Conservation (phyloP, 768 basidiomycete species). For the Tricholoma furcatifolium region DNA sequence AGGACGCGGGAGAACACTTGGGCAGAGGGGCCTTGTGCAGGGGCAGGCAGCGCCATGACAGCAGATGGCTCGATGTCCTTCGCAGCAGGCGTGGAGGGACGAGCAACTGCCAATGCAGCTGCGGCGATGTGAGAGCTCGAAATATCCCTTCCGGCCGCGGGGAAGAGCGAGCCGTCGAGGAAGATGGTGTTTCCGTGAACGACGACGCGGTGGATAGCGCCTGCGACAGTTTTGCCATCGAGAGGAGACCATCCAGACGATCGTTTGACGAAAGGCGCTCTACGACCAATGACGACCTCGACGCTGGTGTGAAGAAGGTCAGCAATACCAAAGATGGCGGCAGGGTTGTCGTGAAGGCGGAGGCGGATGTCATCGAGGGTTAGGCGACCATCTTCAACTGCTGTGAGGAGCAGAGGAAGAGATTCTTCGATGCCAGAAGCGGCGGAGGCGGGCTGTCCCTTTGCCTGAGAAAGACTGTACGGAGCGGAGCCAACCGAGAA, state of each 20-base stretch:
- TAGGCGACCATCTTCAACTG: conserved; percentile 76
- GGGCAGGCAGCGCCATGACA: conserved; percentile 27
- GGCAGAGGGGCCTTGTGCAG: conserved; percentile 30
- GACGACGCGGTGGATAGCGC: conserved; percentile 87
- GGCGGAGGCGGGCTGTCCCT: conserved; percentile 58
- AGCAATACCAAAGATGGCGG: conserved; percentile 86
- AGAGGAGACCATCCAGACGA: conserved; percentile 81
- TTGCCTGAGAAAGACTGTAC: conserved; percentile 66
- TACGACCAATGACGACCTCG: conserved; percentile 88
- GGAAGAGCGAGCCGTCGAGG: conserved; percentile 77
- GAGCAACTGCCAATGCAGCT: conserved; percentile 3
- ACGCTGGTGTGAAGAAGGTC: conserved; percentile 86
- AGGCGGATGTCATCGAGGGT: conserved; percentile 78
- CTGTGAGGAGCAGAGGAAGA: conserved; percentile 83
- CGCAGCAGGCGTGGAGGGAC: conserved; percentile 23
- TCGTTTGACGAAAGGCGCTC: conserved; percentile 50
- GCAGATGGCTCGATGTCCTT: conserved; percentile 29
- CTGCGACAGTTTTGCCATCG: conserved; percentile 56
- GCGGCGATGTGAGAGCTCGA: conserved; percentile 51
- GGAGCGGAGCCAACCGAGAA: conserved; percentile 91
- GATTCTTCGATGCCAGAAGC: conserved; percentile 86
- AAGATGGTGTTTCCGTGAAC: conserved; percentile 86
- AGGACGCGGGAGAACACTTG: conserved; percentile 47
- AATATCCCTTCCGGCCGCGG: conserved; percentile 68
- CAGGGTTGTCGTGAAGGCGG: conserved; percentile 91